Base-by-base conservation (phyloP, 169 alveolate genomes). In the Amoebophrya sp. region DNA sequence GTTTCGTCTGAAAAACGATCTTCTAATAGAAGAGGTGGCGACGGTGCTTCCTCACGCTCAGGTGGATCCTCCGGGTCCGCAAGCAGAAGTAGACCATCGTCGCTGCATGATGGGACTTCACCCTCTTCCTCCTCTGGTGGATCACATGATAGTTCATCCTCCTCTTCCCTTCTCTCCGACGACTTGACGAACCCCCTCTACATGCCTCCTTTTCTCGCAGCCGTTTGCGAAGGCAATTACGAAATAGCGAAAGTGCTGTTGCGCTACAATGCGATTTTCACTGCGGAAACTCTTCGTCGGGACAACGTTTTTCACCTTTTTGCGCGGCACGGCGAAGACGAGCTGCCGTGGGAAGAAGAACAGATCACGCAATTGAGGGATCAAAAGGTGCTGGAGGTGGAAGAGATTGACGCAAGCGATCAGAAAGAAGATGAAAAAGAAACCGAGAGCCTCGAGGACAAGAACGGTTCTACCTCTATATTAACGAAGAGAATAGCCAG, bases 151-250 rank as follows among this genome's bases (percentile, higher is more conserved):
- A 53, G 76, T 53, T 53, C 76, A 23, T 53, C 1, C 83, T 65
- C 83, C 26, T 65, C 83, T 36, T 47, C 65, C 29, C 65, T 47
- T 6, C 65, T 47, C 6, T 47, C 65, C 65, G 83, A 12, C 83
- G 83, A 6, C 10, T 65, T 26, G 0, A 0, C 12, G 33, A 36
- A 18, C 83, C 36, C 83, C 3, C 83, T 65, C 38, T 65, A 65
- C 83, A 65, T 65, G 83, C 83, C 83, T 29, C 83, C 83, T 36
- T 65, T 6, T 36, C 83, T 65, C 83, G 83, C 83, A 26, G 83
- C 83, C 83, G 83, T 65, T 36, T 1, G 2, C 2, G 83, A 65
- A 26, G 83, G 83, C 10, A 65, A 65, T 36, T 65, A 65, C 26
- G 83, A 65, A 1, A 26, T 65, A 29, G 83, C 76, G 23, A 10